Conservation (phyloP, 1,284 basidiomycete genomes). For the Pseudozyma hubeiensis region DNA sequence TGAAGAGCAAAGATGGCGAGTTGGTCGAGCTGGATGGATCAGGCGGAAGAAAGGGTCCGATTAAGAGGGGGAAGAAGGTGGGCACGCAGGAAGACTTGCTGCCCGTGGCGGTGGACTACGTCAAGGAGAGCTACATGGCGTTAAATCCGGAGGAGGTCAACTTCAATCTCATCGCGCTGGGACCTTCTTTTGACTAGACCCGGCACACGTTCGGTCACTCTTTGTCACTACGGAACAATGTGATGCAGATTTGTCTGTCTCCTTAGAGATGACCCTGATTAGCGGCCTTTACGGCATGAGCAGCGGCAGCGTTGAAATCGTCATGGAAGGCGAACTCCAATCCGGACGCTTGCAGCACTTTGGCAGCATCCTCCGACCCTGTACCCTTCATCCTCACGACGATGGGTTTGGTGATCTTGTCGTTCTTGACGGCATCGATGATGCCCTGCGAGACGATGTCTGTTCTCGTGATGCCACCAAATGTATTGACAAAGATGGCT, state of each 20-base stretch:
- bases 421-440: conserved; percentile 51
- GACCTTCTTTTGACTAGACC: conserved; percentile 21
- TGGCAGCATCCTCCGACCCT: conserved; percentile 48
- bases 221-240: no score
- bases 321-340: conserved; percentile 50
- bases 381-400: conserved; percentile 55
- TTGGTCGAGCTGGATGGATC: conserved; percentile 64
- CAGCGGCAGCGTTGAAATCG: conserved; percentile 56
- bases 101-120: conserved; percentile 46
- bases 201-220: not conserved
- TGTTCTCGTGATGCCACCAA: conserved; percentile 56
- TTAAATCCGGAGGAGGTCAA: conserved; percentile 60
- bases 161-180: conserved; percentile 66
- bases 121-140: conserved; percentile 63
- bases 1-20: conserved; percentile 51
- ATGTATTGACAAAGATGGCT: conserved; percentile 58
- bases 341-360: conserved; percentile 33
- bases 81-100: conserved; percentile 48
- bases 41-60: conserved; percentile 60
- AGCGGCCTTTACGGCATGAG: conserved; percentile 50
- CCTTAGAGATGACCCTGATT: conserved; percentile 36
- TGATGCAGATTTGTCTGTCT: no score
- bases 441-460: conserved; percentile 59
- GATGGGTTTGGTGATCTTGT: conserved; percentile 55
- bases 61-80: conserved; percentile 51